Conservation (phyloP, 2,329 filamentous ascomycete genomes). For the Tolypocladium paradoxum region DNA sequence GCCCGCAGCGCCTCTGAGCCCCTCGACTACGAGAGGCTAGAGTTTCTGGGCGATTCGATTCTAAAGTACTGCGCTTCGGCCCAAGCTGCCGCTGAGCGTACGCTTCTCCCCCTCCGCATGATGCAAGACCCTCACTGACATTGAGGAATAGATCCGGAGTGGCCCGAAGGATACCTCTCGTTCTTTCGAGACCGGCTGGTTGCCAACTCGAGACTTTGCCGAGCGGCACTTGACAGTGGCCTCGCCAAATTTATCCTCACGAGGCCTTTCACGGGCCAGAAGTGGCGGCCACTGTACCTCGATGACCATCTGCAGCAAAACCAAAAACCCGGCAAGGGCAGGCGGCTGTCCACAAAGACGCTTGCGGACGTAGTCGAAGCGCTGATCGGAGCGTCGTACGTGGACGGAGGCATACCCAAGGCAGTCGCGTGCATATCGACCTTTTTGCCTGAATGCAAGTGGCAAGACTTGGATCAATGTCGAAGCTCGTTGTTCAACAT, state of each 20-base stretch:
- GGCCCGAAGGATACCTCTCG: constrained; percentile 69
- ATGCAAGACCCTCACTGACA: constrained; percentile 6
- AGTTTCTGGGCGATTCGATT: constrained; percentile 78
- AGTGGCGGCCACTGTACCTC: constrained; percentile 61
- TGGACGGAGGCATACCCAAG: constrained; percentile 55
- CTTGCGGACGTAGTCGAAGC: constrained; percentile 84
- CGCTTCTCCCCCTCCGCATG: constrained; percentile 13
- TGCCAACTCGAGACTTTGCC: constrained; percentile 62
- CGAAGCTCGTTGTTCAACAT: constrained; percentile 32
- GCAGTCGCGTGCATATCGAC: constrained; percentile 53
- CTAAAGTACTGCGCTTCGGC: constrained; percentile 65
- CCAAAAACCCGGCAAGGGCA: constrained; percentile 9
- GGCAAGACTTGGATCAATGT: constrained; percentile 33
- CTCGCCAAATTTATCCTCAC: constrained; percentile 66
- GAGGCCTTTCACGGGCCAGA: constrained; percentile 52
- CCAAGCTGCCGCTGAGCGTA: constrained; percentile 47
- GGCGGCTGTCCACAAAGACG: constrained; percentile 58
- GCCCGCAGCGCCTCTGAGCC: constrained; percentile 48
- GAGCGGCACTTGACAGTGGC: constrained; percentile 49
- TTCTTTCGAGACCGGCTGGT: constrained; percentile 58
- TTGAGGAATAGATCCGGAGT: constrained; percentile 42
- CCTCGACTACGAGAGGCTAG: constrained; percentile 70
- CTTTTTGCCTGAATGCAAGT: constrained; percentile 52
- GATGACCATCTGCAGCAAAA: constrained; percentile 19
- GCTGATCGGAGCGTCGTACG: constrained; percentile 64